A percentile compares a stretch with the other conserved stretches of the same genome.
These are phyloP conservation scores for Hypomontagnella monticulosa DNA, from an alignment of 495 filamentous ascomycete species.

Conservation along the genomic window DNA sequence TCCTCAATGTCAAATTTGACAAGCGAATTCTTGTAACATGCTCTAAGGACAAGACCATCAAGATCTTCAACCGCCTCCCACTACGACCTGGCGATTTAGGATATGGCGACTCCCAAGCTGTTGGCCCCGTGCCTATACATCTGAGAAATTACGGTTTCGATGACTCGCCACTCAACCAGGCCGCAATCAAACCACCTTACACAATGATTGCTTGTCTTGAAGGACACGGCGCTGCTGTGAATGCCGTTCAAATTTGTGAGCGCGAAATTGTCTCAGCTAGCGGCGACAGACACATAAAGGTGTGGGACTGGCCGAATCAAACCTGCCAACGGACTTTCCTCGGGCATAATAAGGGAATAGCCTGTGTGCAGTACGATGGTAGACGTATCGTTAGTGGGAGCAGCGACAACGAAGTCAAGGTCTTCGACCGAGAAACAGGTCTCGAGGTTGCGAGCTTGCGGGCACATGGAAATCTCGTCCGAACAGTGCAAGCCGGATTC, in stretches of 20 bases:
- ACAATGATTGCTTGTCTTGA: constrained; percentile 79
- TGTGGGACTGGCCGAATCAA: constrained; percentile 90
- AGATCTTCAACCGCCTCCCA: constrained; percentile 86
- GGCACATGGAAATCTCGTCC: constrained; percentile 83
- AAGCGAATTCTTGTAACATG: constrained; percentile 91
- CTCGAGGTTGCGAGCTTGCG: constrained; percentile 88
- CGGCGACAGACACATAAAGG: constrained; percentile 88
- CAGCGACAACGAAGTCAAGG: constrained; percentile 92
- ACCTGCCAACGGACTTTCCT: constrained; percentile 76
- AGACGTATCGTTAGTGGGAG: constrained; percentile 95
- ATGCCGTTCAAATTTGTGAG: constrained; percentile 90
- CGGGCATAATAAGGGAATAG: constrained; percentile 94
- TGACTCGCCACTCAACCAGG: constrained; percentile 54
- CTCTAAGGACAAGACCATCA: constrained; percentile 96
- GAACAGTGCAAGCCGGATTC: constrained; percentile 93
- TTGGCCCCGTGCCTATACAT: constrained; percentile 62
- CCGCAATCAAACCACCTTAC: constrained; percentile 67
- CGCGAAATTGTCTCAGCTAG: constrained; percentile 92
- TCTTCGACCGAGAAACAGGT: constrained; percentile 85
- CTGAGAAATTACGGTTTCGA: constrained; percentile 60
- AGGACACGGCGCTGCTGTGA: constrained; percentile 91
- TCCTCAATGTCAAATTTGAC: constrained; percentile 95
- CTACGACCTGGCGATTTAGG: constrained; percentile 73
- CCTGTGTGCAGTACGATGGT: constrained; percentile 97
- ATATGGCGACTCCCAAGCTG: constrained; percentile 58